phyloP scores from a whole-genome alignment of 305 asterid genomes.

The Petunia hybrid region DNA sequence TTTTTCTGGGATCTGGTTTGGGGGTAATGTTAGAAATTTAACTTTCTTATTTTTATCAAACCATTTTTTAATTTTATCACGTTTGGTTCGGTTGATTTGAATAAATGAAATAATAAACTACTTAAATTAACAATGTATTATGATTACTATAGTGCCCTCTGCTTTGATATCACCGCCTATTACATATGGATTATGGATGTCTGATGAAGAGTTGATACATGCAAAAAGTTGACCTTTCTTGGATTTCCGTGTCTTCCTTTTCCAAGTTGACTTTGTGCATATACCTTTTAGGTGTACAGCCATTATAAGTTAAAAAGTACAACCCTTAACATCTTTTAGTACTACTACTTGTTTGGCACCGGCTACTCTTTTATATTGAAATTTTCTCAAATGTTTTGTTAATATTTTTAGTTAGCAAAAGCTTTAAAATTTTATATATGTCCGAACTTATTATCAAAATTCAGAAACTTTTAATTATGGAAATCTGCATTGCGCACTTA shows the following conservation, averaged over 20 bases:
- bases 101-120: neutral
- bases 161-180: constrained; percentile 1
- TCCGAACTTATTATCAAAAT: too few relatives aligned
- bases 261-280: neutral
- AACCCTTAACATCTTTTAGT: neutral
- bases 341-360: neutral
- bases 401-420: too few relatives aligned
- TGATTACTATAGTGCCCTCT: constrained; percentile 12
- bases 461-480: too few relatives aligned
- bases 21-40: constrained; percentile 21
- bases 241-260: constrained; percentile 7
- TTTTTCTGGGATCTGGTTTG: neutral
- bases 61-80: neutral
- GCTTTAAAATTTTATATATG: too few relatives aligned
- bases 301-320: neutral
- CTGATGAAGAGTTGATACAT: neutral
- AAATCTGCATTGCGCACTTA: too few relatives aligned
- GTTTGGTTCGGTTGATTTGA: constrained; percentile 9
- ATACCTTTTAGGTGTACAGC: neutral
- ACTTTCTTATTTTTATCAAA: too few relatives aligned
- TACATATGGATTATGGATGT: neutral
- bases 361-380: too few relatives aligned
- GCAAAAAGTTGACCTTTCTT: constrained; percentile 24
- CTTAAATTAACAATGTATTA: neutral
- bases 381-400: too few relatives aligned